phyloP scores from a whole-genome alignment of 352 stramenopile genomes.

The Phytophthora boehmeriae region DNA sequence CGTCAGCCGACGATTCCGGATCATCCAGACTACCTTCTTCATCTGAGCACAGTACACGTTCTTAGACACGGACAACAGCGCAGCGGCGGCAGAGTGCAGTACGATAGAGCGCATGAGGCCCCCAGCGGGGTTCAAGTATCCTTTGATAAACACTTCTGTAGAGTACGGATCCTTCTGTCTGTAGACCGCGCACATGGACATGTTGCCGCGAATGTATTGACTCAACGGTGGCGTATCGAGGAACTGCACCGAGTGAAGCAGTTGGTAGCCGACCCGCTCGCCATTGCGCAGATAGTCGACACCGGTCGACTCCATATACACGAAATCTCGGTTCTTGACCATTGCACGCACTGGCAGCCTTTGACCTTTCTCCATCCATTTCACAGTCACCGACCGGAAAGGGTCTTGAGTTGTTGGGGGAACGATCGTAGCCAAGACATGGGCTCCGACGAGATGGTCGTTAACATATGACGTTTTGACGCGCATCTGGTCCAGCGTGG shows the following conservation, averaged over 20 bases:
- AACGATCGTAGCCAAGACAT: conserved; percentile 50
- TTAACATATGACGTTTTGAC: conserved; percentile 54
- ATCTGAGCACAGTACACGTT: conserved; percentile 57
- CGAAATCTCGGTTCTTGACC: conserved; percentile 57
- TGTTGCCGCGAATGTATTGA: conserved; percentile 43
- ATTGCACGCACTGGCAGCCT: conserved; percentile 40
- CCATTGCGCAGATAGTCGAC: conserved; percentile 48
- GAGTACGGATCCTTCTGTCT: conserved; percentile 46
- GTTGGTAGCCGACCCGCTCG: conserved; percentile 53
- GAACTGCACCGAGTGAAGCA: conserved; percentile 63
- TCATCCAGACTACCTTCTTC: conserved; percentile 67
- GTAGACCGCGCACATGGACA: conserved; percentile 58
- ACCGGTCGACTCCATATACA: conserved; percentile 57
- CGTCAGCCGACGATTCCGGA: conserved; percentile 31
- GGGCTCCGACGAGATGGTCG: conserved; percentile 41
- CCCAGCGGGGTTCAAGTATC: conserved; percentile 37
- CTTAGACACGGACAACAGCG: conserved; percentile 36
- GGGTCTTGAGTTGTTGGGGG: conserved; percentile 36
- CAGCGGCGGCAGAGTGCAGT: conserved; percentile 34
- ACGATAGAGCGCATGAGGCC: conserved; percentile 46
- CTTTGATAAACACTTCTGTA: conserved; percentile 54
- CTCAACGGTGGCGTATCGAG: conserved; percentile 38
- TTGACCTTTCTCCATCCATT: conserved; percentile 57
- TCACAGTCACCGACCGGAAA: conserved; percentile 46
- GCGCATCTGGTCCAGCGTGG: conserved; percentile 40